Base-by-base conservation (phyloP, 805 yeast genomes). In the Naumovozyma castellii region DNA sequence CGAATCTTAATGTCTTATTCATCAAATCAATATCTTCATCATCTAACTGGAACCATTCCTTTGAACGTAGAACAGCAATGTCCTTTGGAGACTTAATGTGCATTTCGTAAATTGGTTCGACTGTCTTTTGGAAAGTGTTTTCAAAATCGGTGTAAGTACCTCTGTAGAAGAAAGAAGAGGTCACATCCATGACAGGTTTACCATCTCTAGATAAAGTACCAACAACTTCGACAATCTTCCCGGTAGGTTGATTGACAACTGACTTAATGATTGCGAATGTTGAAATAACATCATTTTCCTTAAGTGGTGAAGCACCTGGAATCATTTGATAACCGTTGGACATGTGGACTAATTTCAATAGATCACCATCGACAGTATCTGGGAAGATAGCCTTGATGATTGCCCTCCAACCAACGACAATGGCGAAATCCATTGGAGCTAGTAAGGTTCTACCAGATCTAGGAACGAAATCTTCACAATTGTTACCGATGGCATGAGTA, bases 401-500 rank as follows among this genome's bases (percentile, higher is more conserved):
- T 37, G 97, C 94, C 69, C 82, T 83, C 99, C 99, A 92, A 35
- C 98, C 97, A 53, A 88, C 77, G 43, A 92, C 97, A 63, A 92
- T 92, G 37, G 98, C 97, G 60, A 88, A 92, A 71, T 92, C 99
- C 97, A 92, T 90, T 57, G 99, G 99, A 36, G 97, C 98, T 53
- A 78, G 71, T 43, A 85, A 80, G 47, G 74, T 75, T 64, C 84
- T 82, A 48, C 88, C 92, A 37, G 84, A 76, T 70, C 95, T 79
- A 43, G 81, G 74, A 51, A 88, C 95, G 54, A 87, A 92, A 45
- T 94, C 95, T 68, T 92, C 97, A 65, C 95, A 87, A 50, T 83
- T 82, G 75, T 92, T 92, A 51, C 97, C 97, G 60, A 92, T 85
- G 44, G 97, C 97, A 54, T 88, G 96, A 27, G 95, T 88, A 63